Conservation (phyloP, 2,329 filamentous ascomycete genomes). For the Colletotrichum lupini region DNA sequence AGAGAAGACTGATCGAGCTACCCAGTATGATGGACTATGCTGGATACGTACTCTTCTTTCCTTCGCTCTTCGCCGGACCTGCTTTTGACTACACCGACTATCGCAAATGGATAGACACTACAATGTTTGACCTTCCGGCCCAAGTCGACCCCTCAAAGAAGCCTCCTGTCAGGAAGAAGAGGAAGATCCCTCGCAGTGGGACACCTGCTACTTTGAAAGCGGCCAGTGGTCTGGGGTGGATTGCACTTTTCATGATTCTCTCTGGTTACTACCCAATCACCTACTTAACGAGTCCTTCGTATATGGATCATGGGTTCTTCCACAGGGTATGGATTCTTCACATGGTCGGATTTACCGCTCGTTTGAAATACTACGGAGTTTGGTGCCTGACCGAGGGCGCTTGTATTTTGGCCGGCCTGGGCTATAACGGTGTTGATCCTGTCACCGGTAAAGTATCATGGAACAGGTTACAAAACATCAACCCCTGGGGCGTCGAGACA, state of each 20-base stretch:
- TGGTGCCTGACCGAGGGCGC: slow-evolving; percentile 94
- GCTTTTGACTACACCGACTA: slow-evolving; percentile 97
- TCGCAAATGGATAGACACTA: slow-evolving; percentile 89
- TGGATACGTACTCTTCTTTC: slow-evolving; percentile 96
- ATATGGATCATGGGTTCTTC: slow-evolving; percentile 74
- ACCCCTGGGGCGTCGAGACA: slow-evolving; percentile 84
- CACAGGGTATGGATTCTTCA: slow-evolving; percentile 83
- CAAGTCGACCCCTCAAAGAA: slow-evolving; percentile 87
- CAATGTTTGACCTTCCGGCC: slow-evolving; percentile 89
- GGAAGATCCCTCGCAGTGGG: slow-evolving; percentile 91
- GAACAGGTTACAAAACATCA: slow-evolving; percentile 89
- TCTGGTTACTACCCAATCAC: slow-evolving; percentile 73
- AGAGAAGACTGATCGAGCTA: slow-evolving; percentile 79
- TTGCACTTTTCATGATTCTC: slow-evolving; percentile 80
- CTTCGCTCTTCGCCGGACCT: slow-evolving; percentile 87
- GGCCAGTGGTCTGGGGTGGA: slow-evolving; percentile 79
- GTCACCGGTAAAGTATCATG: slow-evolving; percentile 87
- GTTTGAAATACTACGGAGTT: slow-evolving; percentile 96
- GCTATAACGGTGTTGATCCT: slow-evolving; percentile 92
- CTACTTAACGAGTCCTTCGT: slow-evolving; percentile 73
- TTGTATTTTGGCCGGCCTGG: slow-evolving; percentile 92
- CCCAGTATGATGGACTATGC: slow-evolving; percentile 84
- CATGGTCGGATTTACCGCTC: slow-evolving; percentile 82
- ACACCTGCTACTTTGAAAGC: slow-evolving; percentile 86
- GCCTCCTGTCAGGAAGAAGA: slow-evolving; percentile 87